These are phyloP conservation scores for Neonectria faginata DNA, from an alignment of 2,329 filamentous ascomycete species.

Conservation along the genomic window DNA sequence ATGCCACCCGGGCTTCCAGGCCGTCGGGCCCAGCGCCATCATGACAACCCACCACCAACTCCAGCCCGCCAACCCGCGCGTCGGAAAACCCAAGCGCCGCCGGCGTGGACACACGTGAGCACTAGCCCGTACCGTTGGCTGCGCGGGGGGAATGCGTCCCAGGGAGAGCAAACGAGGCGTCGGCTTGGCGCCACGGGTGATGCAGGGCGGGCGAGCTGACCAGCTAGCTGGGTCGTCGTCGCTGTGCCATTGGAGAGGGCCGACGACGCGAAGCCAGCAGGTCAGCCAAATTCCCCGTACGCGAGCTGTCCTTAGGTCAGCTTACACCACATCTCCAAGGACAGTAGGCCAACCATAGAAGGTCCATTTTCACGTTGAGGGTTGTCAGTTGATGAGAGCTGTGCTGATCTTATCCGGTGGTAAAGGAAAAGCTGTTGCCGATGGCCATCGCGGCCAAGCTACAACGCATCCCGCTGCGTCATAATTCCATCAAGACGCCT, in stretches of 20 bases:
- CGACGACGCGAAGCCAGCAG: neutral
- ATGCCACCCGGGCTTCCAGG: neutral
- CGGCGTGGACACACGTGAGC: slow-evolving; percentile 20
- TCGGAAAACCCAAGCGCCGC: neutral
- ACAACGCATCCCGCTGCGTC: neutral
- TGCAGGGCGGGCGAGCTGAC: slow-evolving; percentile 34
- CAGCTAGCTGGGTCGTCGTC: slow-evolving; percentile 25
- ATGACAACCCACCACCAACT: neutral
- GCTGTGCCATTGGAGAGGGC: slow-evolving; percentile 24
- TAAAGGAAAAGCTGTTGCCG: neutral
- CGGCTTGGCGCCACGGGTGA: slow-evolving; percentile 21
- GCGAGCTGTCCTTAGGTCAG: slow-evolving; percentile 24
- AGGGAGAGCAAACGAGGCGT: neutral
- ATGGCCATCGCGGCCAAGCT: neutral
- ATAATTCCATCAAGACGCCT: neutral
- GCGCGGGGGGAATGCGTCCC: slow-evolving; percentile 21
- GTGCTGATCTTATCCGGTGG: neutral
- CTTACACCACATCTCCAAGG: slow-evolving; percentile 19
- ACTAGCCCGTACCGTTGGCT: slow-evolving; percentile 8
- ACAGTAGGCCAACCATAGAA: neutral
- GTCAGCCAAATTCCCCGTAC: slow-evolving; percentile 1
- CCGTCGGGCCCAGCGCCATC: neutral
- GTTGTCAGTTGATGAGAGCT: neutral
- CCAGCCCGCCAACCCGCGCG: neutral
- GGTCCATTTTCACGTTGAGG: neutral